Base-by-base conservation (phyloP, 2,329 filamentous ascomycete species). In the Cercospora janseana region DNA sequence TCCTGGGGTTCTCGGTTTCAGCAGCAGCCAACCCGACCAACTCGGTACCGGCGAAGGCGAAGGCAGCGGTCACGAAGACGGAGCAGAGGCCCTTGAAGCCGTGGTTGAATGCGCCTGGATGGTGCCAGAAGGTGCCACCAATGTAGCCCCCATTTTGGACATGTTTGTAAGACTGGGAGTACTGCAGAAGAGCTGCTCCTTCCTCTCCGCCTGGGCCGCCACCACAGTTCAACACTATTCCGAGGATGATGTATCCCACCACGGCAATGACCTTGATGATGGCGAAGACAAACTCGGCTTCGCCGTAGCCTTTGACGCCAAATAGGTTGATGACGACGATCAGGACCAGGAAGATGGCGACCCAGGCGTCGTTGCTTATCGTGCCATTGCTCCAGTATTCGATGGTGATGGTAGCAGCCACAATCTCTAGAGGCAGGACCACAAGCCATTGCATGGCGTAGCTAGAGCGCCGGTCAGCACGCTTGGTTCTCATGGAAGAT, bases 61-160 rank as follows among this genome's bases (percentile, higher is more conserved):
- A 85, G 2, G 80, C 78, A 13, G 80, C 80, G 15, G 79, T 83
- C 52, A 83, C 79, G 60, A 85, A 83, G 27, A 83, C 80, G 43
- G 76, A 76, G 66, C 80, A 83, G 57, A 84, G 77, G 35, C 82
- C 82, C 65, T 82, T 80, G 72, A 85, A 84, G 7, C 81, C 81
- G 61, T 83, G 74, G 46, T 65, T 58, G 62, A 78, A 78, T 8
- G 64, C 63, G 8, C 62, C 63, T 7, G 63, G 63, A 13, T 62
- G 40, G 16, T 58, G 46, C 65, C 66, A 68, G 69, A 79, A 83
- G 32, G 74, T 73, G 15, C 76, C 80, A 12, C 83, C 82, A 35
- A 84, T 77, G 63, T 84, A 82, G 28, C 79, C 77, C 58, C 73
- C 67, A 53, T 72, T 59, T 51, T 76, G 66, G 0, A 69, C 72